Conservation (phyloP, 768 basidiomycete genomes). For the Lentinula lateritia region DNA sequence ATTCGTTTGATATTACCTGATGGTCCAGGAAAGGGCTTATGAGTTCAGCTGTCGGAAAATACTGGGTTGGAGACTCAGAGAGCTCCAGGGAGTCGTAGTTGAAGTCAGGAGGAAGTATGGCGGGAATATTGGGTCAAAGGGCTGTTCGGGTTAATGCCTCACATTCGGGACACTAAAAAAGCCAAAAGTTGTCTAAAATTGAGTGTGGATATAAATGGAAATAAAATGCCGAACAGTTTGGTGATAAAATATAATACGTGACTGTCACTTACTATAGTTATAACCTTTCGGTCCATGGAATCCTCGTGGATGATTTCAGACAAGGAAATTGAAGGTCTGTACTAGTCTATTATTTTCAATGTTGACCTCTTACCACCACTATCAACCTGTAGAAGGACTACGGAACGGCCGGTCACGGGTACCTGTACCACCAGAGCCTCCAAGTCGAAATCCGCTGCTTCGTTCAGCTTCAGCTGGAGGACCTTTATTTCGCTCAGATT, state of each 20-base stretch:
- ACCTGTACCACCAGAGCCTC: neutral
- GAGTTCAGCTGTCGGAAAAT: neutral
- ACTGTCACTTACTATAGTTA: neutral
- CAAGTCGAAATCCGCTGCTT: constrained; percentile 26
- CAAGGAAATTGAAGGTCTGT: neutral
- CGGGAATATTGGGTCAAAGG: neutral
- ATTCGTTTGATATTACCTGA: neutral
- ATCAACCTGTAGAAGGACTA: neutral
- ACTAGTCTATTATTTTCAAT: neutral
- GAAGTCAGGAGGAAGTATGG: too few relatives aligned
- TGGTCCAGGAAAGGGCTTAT: neutral
- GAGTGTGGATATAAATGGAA: neutral
- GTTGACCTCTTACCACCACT: neutral
- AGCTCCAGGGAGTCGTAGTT: neutral
- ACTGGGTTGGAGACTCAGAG: neutral
- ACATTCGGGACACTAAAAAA: too few relatives aligned
- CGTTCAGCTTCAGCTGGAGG: constrained; percentile 37
- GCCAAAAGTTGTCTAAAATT: neutral
- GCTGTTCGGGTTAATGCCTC: neutral
- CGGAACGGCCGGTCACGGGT: neutral
- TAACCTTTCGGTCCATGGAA: neutral
- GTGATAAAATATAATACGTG: neutral
- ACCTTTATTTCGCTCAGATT: constrained; percentile 33
- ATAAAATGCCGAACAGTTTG: neutral
- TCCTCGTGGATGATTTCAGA: constrained; percentile 3